Evolutionary conservation across 2,329 filamentous ascomycete species (phyloP).

Genomic region (Talaromyces amestolkiae): DNA sequence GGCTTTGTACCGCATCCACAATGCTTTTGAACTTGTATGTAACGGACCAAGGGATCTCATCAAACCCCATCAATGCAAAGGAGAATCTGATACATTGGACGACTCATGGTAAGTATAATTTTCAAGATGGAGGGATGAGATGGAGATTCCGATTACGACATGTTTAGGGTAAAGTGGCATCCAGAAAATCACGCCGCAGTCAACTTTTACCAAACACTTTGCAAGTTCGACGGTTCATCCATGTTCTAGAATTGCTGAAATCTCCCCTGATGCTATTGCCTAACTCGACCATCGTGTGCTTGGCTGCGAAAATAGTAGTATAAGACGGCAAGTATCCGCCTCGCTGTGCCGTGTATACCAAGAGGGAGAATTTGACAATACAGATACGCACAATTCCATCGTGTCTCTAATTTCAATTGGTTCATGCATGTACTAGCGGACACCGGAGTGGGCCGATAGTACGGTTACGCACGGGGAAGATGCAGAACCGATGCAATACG

Average conservation of each 20-base stretch:
- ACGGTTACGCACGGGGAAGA: not conserved
- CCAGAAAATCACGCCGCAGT: not conserved
- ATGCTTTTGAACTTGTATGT: not conserved
- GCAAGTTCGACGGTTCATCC: not conserved
- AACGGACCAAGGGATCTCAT: not conserved
- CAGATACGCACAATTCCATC: not conserved
- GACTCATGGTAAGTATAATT: not conserved
- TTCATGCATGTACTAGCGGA: not conserved
- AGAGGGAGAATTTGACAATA: not conserved
- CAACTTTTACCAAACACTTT: not conserved
- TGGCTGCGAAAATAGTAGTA: not conserved
- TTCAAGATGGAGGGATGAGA: not conserved
- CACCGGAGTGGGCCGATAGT: conserved; percentile 1
- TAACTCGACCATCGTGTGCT: not conserved
- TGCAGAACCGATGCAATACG: not conserved
- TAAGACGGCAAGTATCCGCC: not conserved
- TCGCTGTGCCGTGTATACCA: not conserved
- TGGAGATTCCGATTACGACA: not conserved
- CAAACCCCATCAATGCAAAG: not conserved
- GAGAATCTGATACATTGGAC: not conserved
- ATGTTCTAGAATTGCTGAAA: conserved; percentile 1
- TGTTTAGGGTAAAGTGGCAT: not conserved
- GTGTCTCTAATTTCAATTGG: not conserved
- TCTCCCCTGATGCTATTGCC: not conserved
- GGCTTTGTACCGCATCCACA: not conserved